A percentile compares a stretch with the other conserved stretches of the same genome.
phyloP scores from a whole-genome alignment of 257 asterid genomes.

The Jasminum sambac region DNA sequence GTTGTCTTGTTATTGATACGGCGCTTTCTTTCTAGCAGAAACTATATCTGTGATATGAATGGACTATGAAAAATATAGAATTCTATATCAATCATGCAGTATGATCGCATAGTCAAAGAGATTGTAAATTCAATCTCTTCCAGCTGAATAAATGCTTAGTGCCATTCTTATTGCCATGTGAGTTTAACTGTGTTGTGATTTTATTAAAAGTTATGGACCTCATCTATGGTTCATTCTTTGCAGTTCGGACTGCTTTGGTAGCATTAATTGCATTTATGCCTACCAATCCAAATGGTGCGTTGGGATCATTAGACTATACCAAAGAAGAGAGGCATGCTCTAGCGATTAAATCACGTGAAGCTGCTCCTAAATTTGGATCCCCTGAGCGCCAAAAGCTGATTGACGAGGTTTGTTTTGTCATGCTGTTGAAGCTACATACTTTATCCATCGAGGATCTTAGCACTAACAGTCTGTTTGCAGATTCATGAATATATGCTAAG shows the following conservation, averaged over 20 bases:
- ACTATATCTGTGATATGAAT: neutral
- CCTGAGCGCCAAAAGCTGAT: constrained; percentile 78
- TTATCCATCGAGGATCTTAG: neutral
- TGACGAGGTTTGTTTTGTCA: constrained; percentile 56
- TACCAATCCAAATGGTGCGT: constrained; percentile 83
- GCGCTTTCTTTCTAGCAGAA: neutral
- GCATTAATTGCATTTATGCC: constrained; percentile 97
- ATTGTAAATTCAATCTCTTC: neutral
- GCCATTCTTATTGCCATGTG: neutral
- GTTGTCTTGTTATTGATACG: neutral
- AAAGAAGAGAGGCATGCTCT: constrained; percentile 80
- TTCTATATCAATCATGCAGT: neutral
- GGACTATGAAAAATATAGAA: neutral
- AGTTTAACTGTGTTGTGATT: neutral
- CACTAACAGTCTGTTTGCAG: constrained; percentile 32
- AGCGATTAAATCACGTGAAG: constrained; percentile 74
- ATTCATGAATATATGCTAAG: constrained; percentile 79
- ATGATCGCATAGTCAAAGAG: neutral
- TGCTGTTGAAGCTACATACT: constrained; percentile 1
- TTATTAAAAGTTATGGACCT: neutral
- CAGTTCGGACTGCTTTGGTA: constrained; percentile 91
- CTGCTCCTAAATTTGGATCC: constrained; percentile 66
- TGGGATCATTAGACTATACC: constrained; percentile 78
- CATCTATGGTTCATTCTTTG: constrained; percentile 22
- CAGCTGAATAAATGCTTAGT: neutral